Percentiles rank a stretch among this genome's conserved stretches.
Conservation (phyloP, 176 grass and related monocot genomes). For the Poa pratensis region DNA sequence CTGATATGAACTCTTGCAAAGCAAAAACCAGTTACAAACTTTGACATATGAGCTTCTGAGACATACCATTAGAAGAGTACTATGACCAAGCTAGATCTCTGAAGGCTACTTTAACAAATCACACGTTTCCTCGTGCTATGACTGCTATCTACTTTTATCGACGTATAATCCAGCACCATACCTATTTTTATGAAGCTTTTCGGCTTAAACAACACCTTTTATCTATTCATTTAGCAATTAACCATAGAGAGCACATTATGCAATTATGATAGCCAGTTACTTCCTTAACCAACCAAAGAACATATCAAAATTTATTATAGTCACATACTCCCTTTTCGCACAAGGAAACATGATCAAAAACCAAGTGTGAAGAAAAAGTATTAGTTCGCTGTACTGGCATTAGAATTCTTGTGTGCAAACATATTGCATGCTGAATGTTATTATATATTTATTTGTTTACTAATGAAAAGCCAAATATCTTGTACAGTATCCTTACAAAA, state of each 20-base stretch:
- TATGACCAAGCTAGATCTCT: slow-evolving; percentile 23
- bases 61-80: slow-evolving; percentile 20
- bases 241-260: background rate
- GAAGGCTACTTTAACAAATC: slow-evolving; percentile 19
- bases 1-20: slow-evolving; percentile 25
- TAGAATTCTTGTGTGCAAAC: slow-evolving; percentile 12
- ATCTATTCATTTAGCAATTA: background rate
- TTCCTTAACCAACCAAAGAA: background rate
- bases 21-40: slow-evolving; percentile 4
- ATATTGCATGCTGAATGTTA: slow-evolving; percentile 21
- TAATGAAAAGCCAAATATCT: slow-evolving; percentile 11
- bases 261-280: slow-evolving; percentile 9
- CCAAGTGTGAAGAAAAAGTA: background rate
- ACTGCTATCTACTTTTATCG: slow-evolving; percentile 7
- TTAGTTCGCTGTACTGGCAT: slow-evolving; percentile 5
- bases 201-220: background rate
- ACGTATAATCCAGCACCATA: background rate
- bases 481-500: slow-evolving; percentile 28
- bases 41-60: slow-evolving; percentile 15
- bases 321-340: background rate
- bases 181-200: slow-evolving; percentile 11
- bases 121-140: background rate
- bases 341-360: background rate
- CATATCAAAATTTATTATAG: background rate
- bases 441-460: background rate